Evolutionary conservation across 495 filamentous ascomycete genomes (phyloP).

Genomic region (Hamigera avellanea): DNA sequence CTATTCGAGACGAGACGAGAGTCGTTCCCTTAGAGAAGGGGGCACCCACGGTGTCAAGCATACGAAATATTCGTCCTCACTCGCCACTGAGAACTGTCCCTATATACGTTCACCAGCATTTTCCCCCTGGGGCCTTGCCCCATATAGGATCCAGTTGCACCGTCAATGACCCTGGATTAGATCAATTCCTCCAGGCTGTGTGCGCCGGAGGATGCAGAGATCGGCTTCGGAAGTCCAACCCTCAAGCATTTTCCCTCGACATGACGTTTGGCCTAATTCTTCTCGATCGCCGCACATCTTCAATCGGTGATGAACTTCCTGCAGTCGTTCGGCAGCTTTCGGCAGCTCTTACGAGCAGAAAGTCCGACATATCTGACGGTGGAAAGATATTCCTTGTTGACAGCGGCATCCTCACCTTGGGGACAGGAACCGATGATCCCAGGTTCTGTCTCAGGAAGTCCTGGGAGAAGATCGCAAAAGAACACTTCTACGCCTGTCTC

Average conservation of each 20-base stretch:
- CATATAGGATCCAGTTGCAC: no score
- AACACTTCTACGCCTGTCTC: slow-evolving; percentile 25
- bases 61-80: not conserved
- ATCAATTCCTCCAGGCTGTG: slow-evolving; percentile 10
- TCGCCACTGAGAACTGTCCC: slow-evolving; percentile 19
- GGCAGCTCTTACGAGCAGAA: not conserved
- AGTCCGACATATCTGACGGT: not conserved
- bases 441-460: slow-evolving; percentile 17
- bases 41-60: not conserved
- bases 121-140: no score
- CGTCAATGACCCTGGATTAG: no score
- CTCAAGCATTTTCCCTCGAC: slow-evolving; percentile 6
- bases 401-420: slow-evolving; percentile 11
- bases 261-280: slow-evolving; percentile 14
- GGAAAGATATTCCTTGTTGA: slow-evolving; percentile 28
- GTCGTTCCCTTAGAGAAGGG: not conserved
- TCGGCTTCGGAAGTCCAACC: slow-evolving; percentile 13
- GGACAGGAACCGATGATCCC: slow-evolving; percentile 5
- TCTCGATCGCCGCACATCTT: slow-evolving; percentile 3
- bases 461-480: slow-evolving; percentile 18
- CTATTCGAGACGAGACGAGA: not conserved
- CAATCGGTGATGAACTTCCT: not conserved
- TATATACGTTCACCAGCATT: slow-evolving; percentile 8
- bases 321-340: not conserved
- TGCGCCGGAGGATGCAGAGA: slow-evolving; percentile 1